Evolutionary conservation across 176 grass and related monocot genomes (phyloP), one percentile per base, ranked within the genome.

Genomic region (Aegilops bicornis): DNA sequence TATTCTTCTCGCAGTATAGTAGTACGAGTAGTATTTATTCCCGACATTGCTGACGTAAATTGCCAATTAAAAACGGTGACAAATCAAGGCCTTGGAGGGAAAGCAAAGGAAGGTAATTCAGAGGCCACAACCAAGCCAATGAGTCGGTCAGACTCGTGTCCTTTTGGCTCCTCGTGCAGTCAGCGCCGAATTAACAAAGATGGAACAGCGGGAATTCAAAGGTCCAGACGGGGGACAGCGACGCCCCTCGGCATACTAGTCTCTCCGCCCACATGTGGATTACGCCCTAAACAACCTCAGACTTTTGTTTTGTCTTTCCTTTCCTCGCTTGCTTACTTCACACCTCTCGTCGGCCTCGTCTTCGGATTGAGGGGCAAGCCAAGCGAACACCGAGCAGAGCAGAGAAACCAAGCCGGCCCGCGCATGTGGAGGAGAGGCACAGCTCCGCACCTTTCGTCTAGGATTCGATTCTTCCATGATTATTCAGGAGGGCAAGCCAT

Each of bases 401-500:
- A 60, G 31, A 67, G 59, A 31, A 23, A 13, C 39, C 35, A 14
- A 45, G 35, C 22, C 37, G 14, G 84, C 78, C 22, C 12, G 11
- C 79, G 6, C 73, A 79, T 60, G 27, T 27, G 27, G 89, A 58
- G 80, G 84, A 67, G 11, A 45, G 10, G 24, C 80, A 17, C 48
- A 27, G 27, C 27, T 27, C 27, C 27, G 27, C 27, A 27, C 23
- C 40, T 71, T 68, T 27, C 74, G 68, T 30, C 29, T 27, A n/a
- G 64, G 58, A 17, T 80, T 69, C 72, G 64, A 17, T 80, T 69
- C 72, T 85, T 86, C 88, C 86, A 90, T 89, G 83, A 43, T 95
- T 90, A 42, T 95, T 90, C 86, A 12, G 23, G 69, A 64, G 78
- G 8, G 70, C 69, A 61, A 63, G 89, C 86, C 90, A 98, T 98